Percentiles rank a stretch among this genome's conserved stretches.
phyloP scores from a whole-genome alignment of 2,329 filamentous ascomycete genomes.

The Mollisia scopiformis region DNA sequence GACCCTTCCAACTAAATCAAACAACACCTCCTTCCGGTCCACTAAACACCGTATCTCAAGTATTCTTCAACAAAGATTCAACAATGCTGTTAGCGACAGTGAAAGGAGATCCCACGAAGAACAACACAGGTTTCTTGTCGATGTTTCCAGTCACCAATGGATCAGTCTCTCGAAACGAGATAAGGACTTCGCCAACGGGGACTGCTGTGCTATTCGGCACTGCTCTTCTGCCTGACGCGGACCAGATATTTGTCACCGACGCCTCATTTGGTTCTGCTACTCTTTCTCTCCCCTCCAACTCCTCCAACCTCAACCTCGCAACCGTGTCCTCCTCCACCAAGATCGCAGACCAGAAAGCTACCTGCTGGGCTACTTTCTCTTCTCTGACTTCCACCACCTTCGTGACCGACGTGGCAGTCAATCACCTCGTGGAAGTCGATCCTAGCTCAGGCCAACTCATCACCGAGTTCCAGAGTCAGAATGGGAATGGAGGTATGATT shows the following conservation, averaged over 20 bases:
- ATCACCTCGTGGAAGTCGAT: constrained; percentile 61
- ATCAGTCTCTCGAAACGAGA: constrained; percentile 32
- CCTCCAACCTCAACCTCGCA: constrained; percentile 45
- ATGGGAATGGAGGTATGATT: constrained; percentile 55
- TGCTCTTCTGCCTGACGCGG: constrained; percentile 45
- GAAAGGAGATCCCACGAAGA: constrained; percentile 58
- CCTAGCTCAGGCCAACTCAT: constrained; percentile 51
- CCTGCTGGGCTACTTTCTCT: constrained; percentile 61
- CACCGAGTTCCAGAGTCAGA: constrained; percentile 44
- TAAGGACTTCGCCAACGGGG: constrained; percentile 50
- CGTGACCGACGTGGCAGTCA: constrained; percentile 56
- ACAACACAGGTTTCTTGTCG: constrained; percentile 60
- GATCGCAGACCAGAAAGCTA: constrained; percentile 56
- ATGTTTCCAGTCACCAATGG: constrained; percentile 46
- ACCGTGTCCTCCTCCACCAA: constrained; percentile 33
- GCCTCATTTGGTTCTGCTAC: constrained; percentile 59
- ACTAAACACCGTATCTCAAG: constrained; percentile 60
- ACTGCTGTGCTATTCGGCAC: constrained; percentile 62
- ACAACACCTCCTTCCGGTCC: constrained; percentile 61
- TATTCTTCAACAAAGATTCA: constrained; percentile 60
- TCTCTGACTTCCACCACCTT: constrained; percentile 53
- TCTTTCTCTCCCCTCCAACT: constrained; percentile 43
- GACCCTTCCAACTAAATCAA: constrained; percentile 54
- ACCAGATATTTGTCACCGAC: constrained; percentile 54
- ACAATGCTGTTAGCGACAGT: constrained; percentile 56